Percentiles rank a stretch among this genome's conserved stretches.
Evolutionary conservation across 2,329 filamentous ascomycete genomes (phyloP).

Genomic region (Aspergillus sp.): DNA sequence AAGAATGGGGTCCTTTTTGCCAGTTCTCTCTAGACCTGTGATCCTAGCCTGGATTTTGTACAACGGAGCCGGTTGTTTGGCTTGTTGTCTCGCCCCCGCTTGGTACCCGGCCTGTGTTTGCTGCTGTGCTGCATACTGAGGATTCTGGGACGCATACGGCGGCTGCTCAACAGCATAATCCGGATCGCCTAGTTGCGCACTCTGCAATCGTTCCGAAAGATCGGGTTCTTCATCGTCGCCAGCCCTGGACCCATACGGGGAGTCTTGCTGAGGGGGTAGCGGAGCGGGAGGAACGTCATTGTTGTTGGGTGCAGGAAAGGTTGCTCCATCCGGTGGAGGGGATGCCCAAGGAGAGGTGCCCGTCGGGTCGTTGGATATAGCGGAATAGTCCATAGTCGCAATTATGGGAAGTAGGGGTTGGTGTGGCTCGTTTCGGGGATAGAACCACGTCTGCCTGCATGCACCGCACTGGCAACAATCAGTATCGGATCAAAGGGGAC

Average conservation of each 20-base stretch:
- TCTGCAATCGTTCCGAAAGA: constrained; percentile 38
- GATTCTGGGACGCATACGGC: constrained; percentile 32
- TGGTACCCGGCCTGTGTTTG: constrained; percentile 47
- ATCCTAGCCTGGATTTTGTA: constrained; percentile 93
- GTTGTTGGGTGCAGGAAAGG: constrained; percentile 28
- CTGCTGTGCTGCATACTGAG: constrained; percentile 25
- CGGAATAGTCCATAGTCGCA: constrained; percentile 61
- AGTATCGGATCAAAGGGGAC: constrained; percentile 1
- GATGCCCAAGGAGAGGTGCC: constrained; percentile 62
- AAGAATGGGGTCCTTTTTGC: constrained; percentile 91
- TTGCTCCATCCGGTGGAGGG: constrained; percentile 47
- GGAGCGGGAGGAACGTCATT: constrained; percentile 39
- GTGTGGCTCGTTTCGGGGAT: constrained; percentile 8
- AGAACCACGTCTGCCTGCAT: constrained; percentile 13
- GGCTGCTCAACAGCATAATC: constrained; percentile 33
- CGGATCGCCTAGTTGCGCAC: constrained; percentile 33
- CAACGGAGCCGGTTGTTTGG: constrained; percentile 54
- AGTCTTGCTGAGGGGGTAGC: constrained; percentile 32
- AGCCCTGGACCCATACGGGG: constrained; percentile 21
- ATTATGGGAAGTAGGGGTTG: constrained; percentile 8
- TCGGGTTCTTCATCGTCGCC: constrained; percentile 36
- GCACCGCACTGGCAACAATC: neutral
- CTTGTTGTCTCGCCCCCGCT: constrained; percentile 30
- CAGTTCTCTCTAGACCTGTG: constrained; percentile 84
- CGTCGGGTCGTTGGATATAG: constrained; percentile 52